These are phyloP conservation scores for Penicillium antarcticum DNA, from an alignment of 495 filamentous ascomycete genomes.

Conservation along the genomic window DNA sequence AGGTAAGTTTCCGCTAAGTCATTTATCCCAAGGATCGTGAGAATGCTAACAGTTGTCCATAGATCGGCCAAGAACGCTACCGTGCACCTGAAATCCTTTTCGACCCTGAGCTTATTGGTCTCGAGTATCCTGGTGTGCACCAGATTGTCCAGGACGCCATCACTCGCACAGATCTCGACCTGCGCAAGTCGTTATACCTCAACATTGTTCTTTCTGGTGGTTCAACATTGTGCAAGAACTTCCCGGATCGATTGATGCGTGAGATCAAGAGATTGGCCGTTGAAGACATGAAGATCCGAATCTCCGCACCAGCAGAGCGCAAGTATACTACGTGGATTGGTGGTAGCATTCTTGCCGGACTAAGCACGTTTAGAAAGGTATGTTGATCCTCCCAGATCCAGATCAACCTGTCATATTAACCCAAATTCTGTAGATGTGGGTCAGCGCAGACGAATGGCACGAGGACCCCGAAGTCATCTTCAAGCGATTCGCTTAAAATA, in stretches of 20 bases:
- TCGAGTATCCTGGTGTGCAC: conserved; percentile 96
- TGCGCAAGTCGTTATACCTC: conserved; percentile 88
- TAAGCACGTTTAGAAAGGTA: conserved; percentile 99
- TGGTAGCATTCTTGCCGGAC: conserved; percentile 91
- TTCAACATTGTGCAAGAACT: conserved; percentile 86
- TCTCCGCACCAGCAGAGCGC: conserved; percentile 93
- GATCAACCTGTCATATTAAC: conserved; percentile 7
- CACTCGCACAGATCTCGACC: conserved; percentile 93
- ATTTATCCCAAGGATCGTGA: not conserved
- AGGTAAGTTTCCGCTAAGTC: conserved; percentile 49
- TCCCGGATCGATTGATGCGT: conserved; percentile 87
- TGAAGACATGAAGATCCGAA: conserved; percentile 99
- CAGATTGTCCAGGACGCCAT: conserved; percentile 97
- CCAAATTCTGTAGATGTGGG: conserved; percentile 80
- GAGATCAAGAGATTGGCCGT: conserved; percentile 92
- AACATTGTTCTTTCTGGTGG: conserved; percentile 97
- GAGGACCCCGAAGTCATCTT: conserved; percentile 99
- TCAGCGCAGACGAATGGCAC: conserved; percentile 98
- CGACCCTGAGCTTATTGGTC: conserved; percentile 92
- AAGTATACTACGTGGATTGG: conserved; percentile 99
- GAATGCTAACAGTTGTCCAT: not conserved
- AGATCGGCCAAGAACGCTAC: conserved; percentile 90
- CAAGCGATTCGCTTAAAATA: conserved; percentile 79
- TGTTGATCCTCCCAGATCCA: conserved; percentile 34
- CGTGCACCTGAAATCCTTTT: conserved; percentile 96